Evolutionary conservation across 176 grass and related monocot species (phyloP).

Genomic region (Oryza glumipatula): DNA sequence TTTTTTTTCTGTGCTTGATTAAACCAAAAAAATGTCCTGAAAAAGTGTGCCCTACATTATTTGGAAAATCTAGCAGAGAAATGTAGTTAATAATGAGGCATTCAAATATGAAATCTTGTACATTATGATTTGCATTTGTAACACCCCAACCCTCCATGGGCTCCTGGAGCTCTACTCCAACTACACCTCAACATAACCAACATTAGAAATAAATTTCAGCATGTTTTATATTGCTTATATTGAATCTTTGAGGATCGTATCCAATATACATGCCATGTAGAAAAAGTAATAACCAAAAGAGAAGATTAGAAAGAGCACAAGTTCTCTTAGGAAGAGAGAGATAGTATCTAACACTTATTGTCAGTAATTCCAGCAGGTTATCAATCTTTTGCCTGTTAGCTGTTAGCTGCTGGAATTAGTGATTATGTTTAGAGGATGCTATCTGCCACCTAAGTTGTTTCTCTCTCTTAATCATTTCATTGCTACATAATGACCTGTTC

Average conservation of each 20-base stretch:
- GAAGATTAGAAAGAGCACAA: no score
- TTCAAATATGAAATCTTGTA: background rate
- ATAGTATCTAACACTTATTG: background rate
- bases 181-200: no score
- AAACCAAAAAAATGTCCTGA: background rate
- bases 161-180: background rate
- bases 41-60: background rate
- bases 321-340: no score
- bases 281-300: no score
- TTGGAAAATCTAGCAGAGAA: background rate
- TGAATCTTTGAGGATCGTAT: no score
- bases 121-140: conserved; percentile 11
- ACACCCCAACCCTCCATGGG: background rate
- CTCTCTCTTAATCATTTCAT: background rate
- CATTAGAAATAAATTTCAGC: no score
- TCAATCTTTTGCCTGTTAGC: background rate
- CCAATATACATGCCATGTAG: no score
- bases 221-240: no score
- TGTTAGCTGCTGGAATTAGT: background rate
- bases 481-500: no score
- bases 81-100: background rate
- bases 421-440: background rate
- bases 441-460: background rate
- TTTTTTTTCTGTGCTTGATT: background rate
- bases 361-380: background rate